Evolutionary conservation across 371 early-diverging fungal genomes (phyloP).

Genomic region (Mucor indicus): DNA sequence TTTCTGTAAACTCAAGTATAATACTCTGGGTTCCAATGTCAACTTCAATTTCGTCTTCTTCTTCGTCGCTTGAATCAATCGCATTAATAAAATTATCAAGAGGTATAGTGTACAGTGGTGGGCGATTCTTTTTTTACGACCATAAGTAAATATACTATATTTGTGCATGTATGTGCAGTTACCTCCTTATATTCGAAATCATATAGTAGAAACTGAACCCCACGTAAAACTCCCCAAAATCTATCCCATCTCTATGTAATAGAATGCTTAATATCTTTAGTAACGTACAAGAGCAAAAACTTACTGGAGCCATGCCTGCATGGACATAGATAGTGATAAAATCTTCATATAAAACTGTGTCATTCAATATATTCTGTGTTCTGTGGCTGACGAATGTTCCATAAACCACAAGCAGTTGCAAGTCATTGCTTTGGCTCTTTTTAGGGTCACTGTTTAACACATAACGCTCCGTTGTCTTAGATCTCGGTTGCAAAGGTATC

Average conservation of each 20-base stretch:
- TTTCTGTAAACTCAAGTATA: slow-evolving; percentile 24
- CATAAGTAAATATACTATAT: no score
- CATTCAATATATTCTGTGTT: slow-evolving; percentile 22
- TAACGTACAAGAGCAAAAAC: not conserved
- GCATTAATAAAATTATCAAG: slow-evolving; percentile 21
- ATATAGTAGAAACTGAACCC: slow-evolving; percentile 26
- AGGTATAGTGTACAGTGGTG: slow-evolving; percentile 21
- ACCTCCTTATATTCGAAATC: no score
- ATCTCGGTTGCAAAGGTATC: slow-evolving; percentile 12
- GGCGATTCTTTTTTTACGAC: no score
- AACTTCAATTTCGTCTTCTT: slow-evolving; percentile 19
- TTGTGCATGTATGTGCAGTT: no score
- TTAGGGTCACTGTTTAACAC: slow-evolving; percentile 13
- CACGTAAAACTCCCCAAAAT: slow-evolving; percentile 35
- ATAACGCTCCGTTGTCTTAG: slow-evolving; percentile 23
- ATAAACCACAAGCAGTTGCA: slow-evolving; percentile 26
- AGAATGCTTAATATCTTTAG: not conserved
- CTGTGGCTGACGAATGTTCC: slow-evolving; percentile 24
- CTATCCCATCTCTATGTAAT: slow-evolving; percentile 24
- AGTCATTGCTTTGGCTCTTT: slow-evolving; percentile 10
- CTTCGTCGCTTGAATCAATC: slow-evolving; percentile 19
- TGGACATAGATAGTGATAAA: slow-evolving; percentile 28
- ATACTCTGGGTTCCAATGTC: slow-evolving; percentile 23
- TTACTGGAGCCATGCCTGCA: slow-evolving; percentile 24
- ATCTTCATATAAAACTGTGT: slow-evolving; percentile 22